Percentiles rank a stretch among this genome's conserved stretches.
Evolutionary conservation across 2,329 filamentous ascomycete species (phyloP).

Genomic region (Fonsecaea monophora): DNA sequence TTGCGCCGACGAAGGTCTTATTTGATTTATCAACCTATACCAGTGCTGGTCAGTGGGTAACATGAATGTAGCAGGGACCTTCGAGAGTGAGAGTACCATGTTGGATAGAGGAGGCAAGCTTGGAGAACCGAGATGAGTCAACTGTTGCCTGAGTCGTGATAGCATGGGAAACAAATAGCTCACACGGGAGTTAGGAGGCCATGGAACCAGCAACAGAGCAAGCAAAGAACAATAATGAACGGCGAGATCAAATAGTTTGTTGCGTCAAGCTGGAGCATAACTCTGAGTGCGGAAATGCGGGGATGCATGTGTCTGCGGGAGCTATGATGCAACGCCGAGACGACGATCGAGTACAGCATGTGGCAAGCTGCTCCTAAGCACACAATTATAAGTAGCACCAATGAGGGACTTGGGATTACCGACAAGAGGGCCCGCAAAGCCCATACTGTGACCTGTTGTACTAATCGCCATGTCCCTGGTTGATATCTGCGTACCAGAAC

Average conservation of each 20-base stretch:
- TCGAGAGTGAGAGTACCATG: constrained; percentile 11
- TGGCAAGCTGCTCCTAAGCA: background rate
- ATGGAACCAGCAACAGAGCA: background rate
- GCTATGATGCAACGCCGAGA: constrained; percentile 13
- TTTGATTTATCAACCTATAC: constrained; percentile 23
- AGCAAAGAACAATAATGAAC: background rate
- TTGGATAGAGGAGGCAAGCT: background rate
- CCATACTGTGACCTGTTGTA: background rate
- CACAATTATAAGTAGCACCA: background rate
- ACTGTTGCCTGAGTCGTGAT: constrained; percentile 16
- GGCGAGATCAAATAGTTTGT: background rate
- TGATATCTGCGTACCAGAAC: background rate
- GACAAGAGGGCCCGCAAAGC: background rate
- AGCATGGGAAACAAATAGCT: constrained; percentile 12
- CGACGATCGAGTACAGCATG: background rate
- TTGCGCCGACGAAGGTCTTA: constrained; percentile 70
- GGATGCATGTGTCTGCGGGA: constrained; percentile 1
- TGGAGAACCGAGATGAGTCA: constrained; percentile 11
- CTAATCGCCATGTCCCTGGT: background rate
- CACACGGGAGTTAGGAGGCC: background rate
- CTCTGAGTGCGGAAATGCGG: background rate
- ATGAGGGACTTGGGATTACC: background rate
- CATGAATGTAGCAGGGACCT: background rate
- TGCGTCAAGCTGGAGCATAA: constrained; percentile 4
- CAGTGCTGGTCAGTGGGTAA: background rate